Percentiles rank a stretch among this genome's conserved stretches.
Conservation (phyloP, 768 basidiomycete species). For the Candolleomyces eurysporus region DNA sequence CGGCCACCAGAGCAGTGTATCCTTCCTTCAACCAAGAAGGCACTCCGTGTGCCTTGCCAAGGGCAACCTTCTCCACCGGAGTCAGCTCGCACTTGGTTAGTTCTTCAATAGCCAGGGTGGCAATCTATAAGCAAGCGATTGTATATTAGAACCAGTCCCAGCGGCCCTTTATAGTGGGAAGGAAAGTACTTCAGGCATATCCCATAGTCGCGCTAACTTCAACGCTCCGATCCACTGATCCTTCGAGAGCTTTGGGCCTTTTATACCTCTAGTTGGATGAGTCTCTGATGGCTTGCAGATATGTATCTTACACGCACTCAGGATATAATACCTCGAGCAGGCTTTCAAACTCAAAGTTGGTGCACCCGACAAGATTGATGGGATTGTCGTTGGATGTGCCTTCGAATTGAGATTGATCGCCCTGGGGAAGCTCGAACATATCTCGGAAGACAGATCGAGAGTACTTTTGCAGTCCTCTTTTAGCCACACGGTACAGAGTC, state of each 20-base stretch:
- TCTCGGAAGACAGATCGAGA: background rate
- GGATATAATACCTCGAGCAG: background rate
- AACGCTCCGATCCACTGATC: background rate
- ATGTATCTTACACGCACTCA: too few species aligned
- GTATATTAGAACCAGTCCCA: too few species aligned
- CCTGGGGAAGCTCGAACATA: background rate
- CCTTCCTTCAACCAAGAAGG: slow-evolving; percentile 1
- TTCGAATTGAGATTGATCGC: background rate
- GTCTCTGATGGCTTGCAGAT: too few species aligned
- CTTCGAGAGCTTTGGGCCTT: background rate
- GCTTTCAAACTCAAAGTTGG: background rate
- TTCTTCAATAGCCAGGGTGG: background rate
- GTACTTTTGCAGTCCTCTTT: background rate
- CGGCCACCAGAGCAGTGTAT: background rate
- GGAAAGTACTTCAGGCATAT: background rate
- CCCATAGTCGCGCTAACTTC: background rate
- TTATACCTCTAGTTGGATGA: too few species aligned
- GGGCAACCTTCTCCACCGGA: background rate
- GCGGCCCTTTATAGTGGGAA: too few species aligned
- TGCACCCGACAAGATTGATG: background rate
- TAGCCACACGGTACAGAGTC: background rate
- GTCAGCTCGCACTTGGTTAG: background rate
- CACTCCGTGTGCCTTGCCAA: slow-evolving; percentile 1
- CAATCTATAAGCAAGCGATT: background rate
- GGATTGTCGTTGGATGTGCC: background rate